Evolutionary conservation across 164 flowering plant species (phyloP), one percentile per base, ranked within the genome.

Genomic region (Macadamia integrifolia): DNA sequence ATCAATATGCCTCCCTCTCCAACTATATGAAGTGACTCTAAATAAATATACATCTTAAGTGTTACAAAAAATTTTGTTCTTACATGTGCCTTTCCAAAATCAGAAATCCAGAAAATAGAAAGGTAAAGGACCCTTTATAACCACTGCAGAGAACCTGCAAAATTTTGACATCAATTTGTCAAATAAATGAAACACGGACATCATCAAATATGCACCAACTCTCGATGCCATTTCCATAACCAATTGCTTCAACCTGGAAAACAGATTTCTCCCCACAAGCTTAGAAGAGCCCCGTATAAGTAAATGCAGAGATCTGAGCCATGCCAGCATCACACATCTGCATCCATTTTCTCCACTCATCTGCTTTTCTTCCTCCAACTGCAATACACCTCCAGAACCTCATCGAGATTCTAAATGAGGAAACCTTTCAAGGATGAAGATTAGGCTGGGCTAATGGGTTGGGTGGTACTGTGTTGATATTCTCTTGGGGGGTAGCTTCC

Each of bases 401-500:
- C 3, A 15, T 14, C 31, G 40, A 60, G 43, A 3, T 31, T 60
- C 3, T 10, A 12, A 6, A 32, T 31, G 44, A 31, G 9, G 6
- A 59, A 59, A 9, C 50, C 50, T 8, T 46, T 46, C n/a, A 60
- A 31, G 44, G n/a, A 12, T 32, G 50, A 60, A 60, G 14, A 62
- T 68, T 18, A 43, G 46, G 17, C 6, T 4, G 40, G 18, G 62
- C 79, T 82, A 93, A 14, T 80, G 84, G 49, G 91, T 93, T 0
- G 98, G 98, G 66, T 91, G 98, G 73, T 93, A 89, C 69, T 91
- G 93, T 0, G 93, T 91, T 49, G 96, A 89, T 70, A 87, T 70
- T 79, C 93, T 84, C 77, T 87, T 93, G 1, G 96, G 97, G 9
- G 98, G 98, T 78, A 93, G 76, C 83, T 93, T 93, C 6, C 98